A percentile compares a stretch with the other conserved stretches of the same genome.
Evolutionary conservation across 495 filamentous ascomycete genomes (phyloP).

Genomic region (Pseudotulostoma volvatum): DNA sequence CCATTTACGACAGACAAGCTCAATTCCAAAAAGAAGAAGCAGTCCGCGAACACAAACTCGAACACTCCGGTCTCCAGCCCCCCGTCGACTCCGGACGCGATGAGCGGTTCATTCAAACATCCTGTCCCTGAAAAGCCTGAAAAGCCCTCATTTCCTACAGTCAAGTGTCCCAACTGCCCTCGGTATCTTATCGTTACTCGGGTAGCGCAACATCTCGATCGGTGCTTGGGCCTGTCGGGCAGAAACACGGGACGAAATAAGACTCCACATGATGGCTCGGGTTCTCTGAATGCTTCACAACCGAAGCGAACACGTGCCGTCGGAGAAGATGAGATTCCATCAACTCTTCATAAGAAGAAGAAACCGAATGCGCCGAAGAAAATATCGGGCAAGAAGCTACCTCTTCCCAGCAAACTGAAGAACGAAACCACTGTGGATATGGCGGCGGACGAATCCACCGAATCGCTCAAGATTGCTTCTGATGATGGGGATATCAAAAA

Average conservation of each 20-base stretch:
- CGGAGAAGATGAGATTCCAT: constrained; percentile 21
- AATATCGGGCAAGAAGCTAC: constrained; percentile 21
- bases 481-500: constrained; percentile 12
- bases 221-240: constrained; percentile 62
- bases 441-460: constrained; percentile 9
- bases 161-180: constrained; percentile 48
- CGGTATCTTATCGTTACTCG: constrained; percentile 43
- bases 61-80: constrained; percentile 40
- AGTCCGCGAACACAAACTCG: constrained; percentile 14
- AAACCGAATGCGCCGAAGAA: constrained; percentile 28
- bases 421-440: constrained; percentile 12
- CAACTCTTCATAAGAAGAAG: constrained; percentile 30
- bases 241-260: constrained; percentile 45
- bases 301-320: constrained; percentile 20
- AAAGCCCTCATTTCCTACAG: constrained; percentile 52
- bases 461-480: constrained; percentile 1
- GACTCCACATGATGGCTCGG: constrained; percentile 23
- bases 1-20: constrained; percentile 44
- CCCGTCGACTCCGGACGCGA: constrained; percentile 27
- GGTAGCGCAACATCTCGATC: constrained; percentile 60
- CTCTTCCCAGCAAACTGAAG: constrained; percentile 29
- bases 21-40: constrained; percentile 39
- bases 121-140: constrained; percentile 28
- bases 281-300: constrained; percentile 21
- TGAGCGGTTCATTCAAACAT: constrained; percentile 18